Evolutionary conservation across 371 early-diverging fungal genomes (phyloP).

Genomic region (Basidiobolus meristosporus): DNA sequence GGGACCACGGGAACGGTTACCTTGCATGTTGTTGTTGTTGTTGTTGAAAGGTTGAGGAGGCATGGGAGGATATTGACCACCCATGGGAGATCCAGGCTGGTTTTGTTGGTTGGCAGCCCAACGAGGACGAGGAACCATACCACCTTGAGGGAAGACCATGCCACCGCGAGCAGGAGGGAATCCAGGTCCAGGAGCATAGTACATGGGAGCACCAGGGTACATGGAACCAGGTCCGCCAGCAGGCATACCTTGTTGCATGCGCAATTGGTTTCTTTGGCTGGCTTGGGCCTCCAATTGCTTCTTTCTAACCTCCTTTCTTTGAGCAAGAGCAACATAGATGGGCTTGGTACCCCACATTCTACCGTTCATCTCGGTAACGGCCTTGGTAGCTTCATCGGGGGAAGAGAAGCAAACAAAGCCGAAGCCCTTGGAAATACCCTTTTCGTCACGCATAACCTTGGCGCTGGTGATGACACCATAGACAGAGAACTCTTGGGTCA

Average conservation of each 20-base stretch:
- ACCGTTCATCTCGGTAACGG: constrained; percentile 80
- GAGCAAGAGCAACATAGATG: constrained; percentile 93
- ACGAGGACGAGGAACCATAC: constrained; percentile 51
- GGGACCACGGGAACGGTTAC: constrained; percentile 1
- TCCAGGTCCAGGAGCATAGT: constrained; percentile 16
- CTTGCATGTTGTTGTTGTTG: no score
- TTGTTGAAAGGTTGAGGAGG: no score
- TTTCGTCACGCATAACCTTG: constrained; percentile 94
- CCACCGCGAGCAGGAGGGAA: constrained; percentile 42
- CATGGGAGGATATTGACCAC: constrained; percentile 21
- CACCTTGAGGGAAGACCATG: constrained; percentile 47
- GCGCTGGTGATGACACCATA: constrained; percentile 92
- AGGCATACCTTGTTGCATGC: no score
- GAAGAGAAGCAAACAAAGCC: constrained; percentile 85
- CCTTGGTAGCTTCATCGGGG: constrained; percentile 82
- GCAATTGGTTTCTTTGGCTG: constrained; percentile 74
- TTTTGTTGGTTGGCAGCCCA: constrained; percentile 48
- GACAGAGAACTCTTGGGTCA: constrained; percentile 85
- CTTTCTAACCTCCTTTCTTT: constrained; percentile 91
- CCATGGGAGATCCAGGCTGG: constrained; percentile 15
- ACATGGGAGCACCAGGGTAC: constrained; percentile 8
- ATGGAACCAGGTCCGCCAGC: constrained; percentile 11
- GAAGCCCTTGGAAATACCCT: constrained; percentile 60
- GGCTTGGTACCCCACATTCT: constrained; percentile 89
- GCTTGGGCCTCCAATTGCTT: constrained; percentile 86